A percentile compares a stretch with the other conserved stretches of the same genome.
These are phyloP conservation scores for Aspergillus sclerotialis DNA, from an alignment of 2,329 filamentous ascomycete species.

Conservation along the genomic window DNA sequence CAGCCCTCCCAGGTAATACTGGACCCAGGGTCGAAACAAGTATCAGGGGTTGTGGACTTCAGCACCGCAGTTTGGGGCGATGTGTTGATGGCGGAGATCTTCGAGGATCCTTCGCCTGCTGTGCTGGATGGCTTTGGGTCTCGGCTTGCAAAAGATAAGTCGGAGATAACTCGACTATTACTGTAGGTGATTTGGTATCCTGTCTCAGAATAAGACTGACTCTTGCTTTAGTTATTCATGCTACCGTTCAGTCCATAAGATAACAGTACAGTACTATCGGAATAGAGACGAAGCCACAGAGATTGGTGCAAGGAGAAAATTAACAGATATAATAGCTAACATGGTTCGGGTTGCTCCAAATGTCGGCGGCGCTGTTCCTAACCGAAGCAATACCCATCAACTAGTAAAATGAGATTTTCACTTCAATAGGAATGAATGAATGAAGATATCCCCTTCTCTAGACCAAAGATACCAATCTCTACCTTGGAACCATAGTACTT, in stretches of 20 bases:
- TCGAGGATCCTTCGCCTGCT: conserved; percentile 30
- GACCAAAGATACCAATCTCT: too few species aligned
- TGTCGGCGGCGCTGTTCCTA: too few species aligned
- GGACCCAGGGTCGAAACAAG: conserved; percentile 39
- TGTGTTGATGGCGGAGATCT: conserved; percentile 46
- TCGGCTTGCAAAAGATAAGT: conserved; percentile 12
- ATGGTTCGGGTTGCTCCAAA: too few species aligned
- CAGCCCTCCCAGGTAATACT: conserved; percentile 46
- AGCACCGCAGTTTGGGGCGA: conserved; percentile 52
- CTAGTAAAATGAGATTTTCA: too few species aligned
- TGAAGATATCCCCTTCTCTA: too few species aligned
- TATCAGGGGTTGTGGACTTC: conserved; percentile 48
- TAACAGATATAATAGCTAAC: conserved; percentile 24
- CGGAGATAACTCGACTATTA: conserved; percentile 23
- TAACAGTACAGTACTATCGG: conserved; percentile 35
- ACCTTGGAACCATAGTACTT: too few species aligned
- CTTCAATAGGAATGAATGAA: too few species aligned
- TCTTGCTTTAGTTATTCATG: conserved; percentile 30
- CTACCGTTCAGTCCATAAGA: conserved; percentile 29
- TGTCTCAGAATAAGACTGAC: conserved; percentile 1
- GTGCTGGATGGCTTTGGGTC: conserved; percentile 31
- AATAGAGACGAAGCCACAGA: conserved; percentile 27
- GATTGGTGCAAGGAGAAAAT: conserved; percentile 28
- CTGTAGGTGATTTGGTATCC: conserved; percentile 22
- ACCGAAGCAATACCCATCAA: too few species aligned